Conservation (phyloP, 2,329 filamentous ascomycete genomes). For the Pyrenophora teres region DNA sequence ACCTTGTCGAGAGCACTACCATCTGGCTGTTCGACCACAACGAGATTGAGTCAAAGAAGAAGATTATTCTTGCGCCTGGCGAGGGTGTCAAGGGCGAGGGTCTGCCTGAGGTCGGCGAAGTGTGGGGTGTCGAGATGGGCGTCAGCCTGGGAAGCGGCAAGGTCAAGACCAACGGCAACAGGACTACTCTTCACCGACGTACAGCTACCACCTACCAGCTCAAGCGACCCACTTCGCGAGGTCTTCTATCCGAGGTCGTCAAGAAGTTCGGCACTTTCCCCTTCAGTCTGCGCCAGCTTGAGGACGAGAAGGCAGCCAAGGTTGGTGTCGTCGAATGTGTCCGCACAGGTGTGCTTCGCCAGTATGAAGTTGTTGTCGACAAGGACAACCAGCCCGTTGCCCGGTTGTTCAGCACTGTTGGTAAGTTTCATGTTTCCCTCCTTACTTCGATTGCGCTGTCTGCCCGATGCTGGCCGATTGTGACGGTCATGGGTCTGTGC, state of each 20-base stretch:
- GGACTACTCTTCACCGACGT: slow-evolving; percentile 89
- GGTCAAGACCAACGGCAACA: slow-evolving; percentile 85
- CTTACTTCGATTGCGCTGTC: not conserved
- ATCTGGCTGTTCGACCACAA: slow-evolving; percentile 96
- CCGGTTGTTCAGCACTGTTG: slow-evolving; percentile 86
- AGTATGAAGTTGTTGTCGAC: slow-evolving; percentile 95
- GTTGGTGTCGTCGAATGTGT: slow-evolving; percentile 97
- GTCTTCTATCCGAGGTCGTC: slow-evolving; percentile 90
- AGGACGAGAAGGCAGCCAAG: slow-evolving; percentile 94
- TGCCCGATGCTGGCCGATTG: not conserved
- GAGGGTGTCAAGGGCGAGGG: slow-evolving; percentile 93
- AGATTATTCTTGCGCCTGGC: slow-evolving; percentile 87
- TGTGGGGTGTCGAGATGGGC: slow-evolving; percentile 97
- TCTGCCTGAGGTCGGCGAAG: slow-evolving; percentile 83
- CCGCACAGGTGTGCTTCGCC: slow-evolving; percentile 85
- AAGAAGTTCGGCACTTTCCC: slow-evolving; percentile 98
- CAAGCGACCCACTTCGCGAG: slow-evolving; percentile 91
- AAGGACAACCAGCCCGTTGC: slow-evolving; percentile 86
- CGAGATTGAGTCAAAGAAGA: slow-evolving; percentile 97
- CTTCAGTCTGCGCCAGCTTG: slow-evolving; percentile 95
- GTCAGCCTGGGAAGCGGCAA: slow-evolving; percentile 90
- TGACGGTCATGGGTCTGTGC: not conserved
- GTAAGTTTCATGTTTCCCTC: slow-evolving; percentile 73
- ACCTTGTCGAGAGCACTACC: slow-evolving; percentile 95
- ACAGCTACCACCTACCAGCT: slow-evolving; percentile 89